Evolutionary conservation across 257 asterid genomes (phyloP), one percentile per base, ranked within the genome.

Genomic region (Nicotiana attenuata): DNA sequence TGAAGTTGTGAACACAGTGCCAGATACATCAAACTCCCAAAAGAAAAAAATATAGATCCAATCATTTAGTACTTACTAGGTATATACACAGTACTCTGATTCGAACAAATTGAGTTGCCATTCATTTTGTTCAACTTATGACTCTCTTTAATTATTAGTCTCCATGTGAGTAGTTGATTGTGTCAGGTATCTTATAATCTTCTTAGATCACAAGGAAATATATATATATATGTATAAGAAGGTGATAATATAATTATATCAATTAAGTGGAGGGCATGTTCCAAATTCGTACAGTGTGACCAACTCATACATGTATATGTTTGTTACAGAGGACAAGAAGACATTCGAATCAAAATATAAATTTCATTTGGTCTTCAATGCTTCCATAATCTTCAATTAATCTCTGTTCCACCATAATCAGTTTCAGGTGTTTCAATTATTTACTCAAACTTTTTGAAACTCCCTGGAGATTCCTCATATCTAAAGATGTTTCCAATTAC

Each of bases 381-480:
- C 13, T 65, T 64, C 67, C 33, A 61, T 61, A 6, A 61, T 61
- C 17, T 26, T 63, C 7, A 69, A 41, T 52, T 52, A 52, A 73
- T 45, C 45, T 26, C 41, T 75, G 47, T 45, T 26, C 79, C 16
- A 73, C 79, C n/a, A n/a, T 71, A 73, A 73, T 73, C 61, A 73
- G 41, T 22, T 75, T 63, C 80, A 75, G 64, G 63, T 75, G 63
- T 75, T 73, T 47, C 24, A 14, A 24, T 14, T 7, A 73, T 73
- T 22, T 24, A 22, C 26, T 73, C 60, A 20, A 35, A 10, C 77
- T 38, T 68, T 10, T 38, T 2, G 19, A 41, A 50, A 50, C 79
- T 75, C 79, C 41, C 79, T 50, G 41, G 79, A 50, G 63, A 75
- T 75, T 50, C 80, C 60, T 50, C 63, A 75, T 75, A 75, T 75